A percentile compares a stretch with the other conserved stretches of the same genome.
Evolutionary conservation across 129 eudicot genomes (phyloP).

Genomic region (Chrysanthemum lavandulifolium): DNA sequence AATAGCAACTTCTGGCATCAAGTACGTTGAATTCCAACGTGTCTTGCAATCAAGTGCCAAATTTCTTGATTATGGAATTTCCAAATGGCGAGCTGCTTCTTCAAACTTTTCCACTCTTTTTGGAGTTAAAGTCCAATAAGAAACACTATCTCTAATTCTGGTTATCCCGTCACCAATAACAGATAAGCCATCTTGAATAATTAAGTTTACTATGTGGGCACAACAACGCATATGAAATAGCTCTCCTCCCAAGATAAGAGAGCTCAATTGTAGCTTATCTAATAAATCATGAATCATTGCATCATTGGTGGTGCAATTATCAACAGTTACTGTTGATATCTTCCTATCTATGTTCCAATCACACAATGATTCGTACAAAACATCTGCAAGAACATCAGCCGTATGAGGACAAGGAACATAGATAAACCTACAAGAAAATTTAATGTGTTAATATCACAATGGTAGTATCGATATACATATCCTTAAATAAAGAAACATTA

Average conservation of each 20-base stretch:
- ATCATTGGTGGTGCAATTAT: slow-evolving; percentile 33
- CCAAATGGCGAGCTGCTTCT: neutral
- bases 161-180: neutral
- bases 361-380: slow-evolving; percentile 5
- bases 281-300: neutral
- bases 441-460: neutral
- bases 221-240: slow-evolving; percentile 32
- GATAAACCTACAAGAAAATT: slow-evolving; percentile 4
- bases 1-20: neutral
- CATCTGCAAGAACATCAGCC: neutral
- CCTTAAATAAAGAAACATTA: neutral
- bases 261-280: neutral
- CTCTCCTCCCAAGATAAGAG: slow-evolving; percentile 4
- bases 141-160: slow-evolving; percentile 4
- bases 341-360: slow-evolving; percentile 31
- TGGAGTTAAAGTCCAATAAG: neutral
- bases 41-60: slow-evolving; percentile 20
- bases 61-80: neutral
- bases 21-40: slow-evolving; percentile 22
- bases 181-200: slow-evolving; percentile 17
- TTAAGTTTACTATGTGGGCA: slow-evolving; percentile 25
- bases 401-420: slow-evolving; percentile 31
- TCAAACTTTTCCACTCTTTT: slow-evolving; percentile 5
- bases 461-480: neutral
- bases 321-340: slow-evolving; percentile 26